These are phyloP conservation scores for Vigna radiata DNA, from an alignment of 306 rosid genomes.

Conservation along the genomic window DNA sequence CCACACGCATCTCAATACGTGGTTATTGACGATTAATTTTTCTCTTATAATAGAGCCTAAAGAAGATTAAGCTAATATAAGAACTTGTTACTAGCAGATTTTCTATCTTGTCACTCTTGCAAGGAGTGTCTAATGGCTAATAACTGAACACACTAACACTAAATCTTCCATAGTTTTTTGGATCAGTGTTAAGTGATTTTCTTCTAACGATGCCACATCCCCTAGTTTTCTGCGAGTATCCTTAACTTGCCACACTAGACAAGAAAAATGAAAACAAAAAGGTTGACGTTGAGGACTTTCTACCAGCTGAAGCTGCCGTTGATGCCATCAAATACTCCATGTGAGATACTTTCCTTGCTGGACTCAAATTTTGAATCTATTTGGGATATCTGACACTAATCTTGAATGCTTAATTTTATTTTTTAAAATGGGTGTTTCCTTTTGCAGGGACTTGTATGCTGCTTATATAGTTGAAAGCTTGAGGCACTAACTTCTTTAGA, in stretches of 20 bases:
- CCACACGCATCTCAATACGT: background rate
- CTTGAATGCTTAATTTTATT: slow-evolving; percentile 15
- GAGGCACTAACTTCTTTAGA: slow-evolving; percentile 69
- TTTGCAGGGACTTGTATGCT: slow-evolving; percentile 90
- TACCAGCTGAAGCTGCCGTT: slow-evolving; percentile 80
- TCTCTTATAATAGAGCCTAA: background rate
- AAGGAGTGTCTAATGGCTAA: background rate
- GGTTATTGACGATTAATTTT: slow-evolving; percentile 14
- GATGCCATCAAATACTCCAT: slow-evolving; percentile 90
- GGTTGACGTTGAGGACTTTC: slow-evolving; percentile 93
- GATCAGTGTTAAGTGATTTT: slow-evolving; percentile 6
- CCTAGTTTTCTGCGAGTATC: slow-evolving; percentile 35
- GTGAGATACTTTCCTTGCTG: slow-evolving; percentile 56
- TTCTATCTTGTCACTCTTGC: background rate
- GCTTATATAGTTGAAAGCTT: slow-evolving; percentile 92
- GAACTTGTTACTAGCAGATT: background rate
- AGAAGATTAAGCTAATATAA: background rate
- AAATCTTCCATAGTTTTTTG: slow-evolving; percentile 5
- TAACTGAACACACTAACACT: too few species aligned
- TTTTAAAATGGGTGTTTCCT: slow-evolving; percentile 15
- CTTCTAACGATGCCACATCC: slow-evolving; percentile 18
- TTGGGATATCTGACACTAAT: slow-evolving; percentile 14
- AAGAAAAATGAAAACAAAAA: slow-evolving; percentile 97
- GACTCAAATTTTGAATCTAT: background rate
- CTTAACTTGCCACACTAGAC: slow-evolving; percentile 71